Percentiles rank a stretch among this genome's conserved stretches.
These are phyloP conservation scores for Cercospora zeae-maydis DNA, from an alignment of 2,329 filamentous ascomycete species.

Conservation along the genomic window DNA sequence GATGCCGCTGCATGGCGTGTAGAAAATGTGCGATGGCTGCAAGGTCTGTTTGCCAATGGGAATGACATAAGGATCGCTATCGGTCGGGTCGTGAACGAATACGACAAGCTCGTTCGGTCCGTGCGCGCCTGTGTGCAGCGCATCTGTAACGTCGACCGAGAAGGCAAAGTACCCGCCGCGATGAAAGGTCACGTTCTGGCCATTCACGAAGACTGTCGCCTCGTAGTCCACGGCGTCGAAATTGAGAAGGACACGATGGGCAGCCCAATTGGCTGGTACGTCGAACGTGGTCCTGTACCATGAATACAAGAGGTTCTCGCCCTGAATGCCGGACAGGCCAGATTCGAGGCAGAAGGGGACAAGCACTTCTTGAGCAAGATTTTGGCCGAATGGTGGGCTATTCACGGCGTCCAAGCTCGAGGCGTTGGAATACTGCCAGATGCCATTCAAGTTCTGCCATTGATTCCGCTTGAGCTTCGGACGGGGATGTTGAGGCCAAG, in stretches of 20 bases:
- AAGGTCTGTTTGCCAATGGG: slow-evolving; percentile 53
- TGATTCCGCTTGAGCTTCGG: slow-evolving; percentile 52
- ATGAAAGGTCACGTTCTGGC: slow-evolving; percentile 52
- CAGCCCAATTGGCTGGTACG: slow-evolving; percentile 49
- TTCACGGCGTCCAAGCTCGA: slow-evolving; percentile 39
- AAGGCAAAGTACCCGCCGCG: slow-evolving; percentile 59
- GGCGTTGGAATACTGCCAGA: slow-evolving; percentile 52
- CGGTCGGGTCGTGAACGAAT: slow-evolving; percentile 66
- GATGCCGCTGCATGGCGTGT: slow-evolving; percentile 68
- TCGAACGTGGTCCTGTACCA: slow-evolving; percentile 49
- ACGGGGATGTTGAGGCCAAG: slow-evolving; percentile 52
- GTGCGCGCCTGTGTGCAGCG: slow-evolving; percentile 53
- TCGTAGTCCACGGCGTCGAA: slow-evolving; percentile 65
- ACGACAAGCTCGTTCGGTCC: slow-evolving; percentile 58
- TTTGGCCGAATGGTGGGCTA: slow-evolving; percentile 45
- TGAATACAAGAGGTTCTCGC: slow-evolving; percentile 28
- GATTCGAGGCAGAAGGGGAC: slow-evolving; percentile 55
- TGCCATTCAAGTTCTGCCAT: slow-evolving; percentile 56
- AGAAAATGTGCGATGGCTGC: slow-evolving; percentile 68
- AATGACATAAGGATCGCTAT: slow-evolving; percentile 53
- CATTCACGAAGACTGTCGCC: slow-evolving; percentile 56
- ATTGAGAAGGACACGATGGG: slow-evolving; percentile 49
- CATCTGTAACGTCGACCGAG: slow-evolving; percentile 58
- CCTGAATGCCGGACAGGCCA: slow-evolving; percentile 47
- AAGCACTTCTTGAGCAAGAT: slow-evolving; percentile 45